These are phyloP conservation scores for Exophiala calicioides DNA, from an alignment of 2,329 filamentous ascomycete species.

Conservation along the genomic window DNA sequence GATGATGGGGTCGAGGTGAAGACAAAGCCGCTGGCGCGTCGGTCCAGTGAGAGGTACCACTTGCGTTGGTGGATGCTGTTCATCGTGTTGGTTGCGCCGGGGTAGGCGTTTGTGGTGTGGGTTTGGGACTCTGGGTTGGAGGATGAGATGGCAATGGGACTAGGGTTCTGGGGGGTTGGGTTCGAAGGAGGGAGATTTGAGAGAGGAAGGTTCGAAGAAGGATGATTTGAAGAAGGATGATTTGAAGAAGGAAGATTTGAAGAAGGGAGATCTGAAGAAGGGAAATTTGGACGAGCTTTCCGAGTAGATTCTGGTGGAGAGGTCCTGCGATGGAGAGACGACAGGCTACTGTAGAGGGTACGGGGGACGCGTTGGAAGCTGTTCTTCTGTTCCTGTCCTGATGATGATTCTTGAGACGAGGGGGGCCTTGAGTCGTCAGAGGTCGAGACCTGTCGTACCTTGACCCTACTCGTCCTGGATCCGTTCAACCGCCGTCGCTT, in stretches of 20 bases:
- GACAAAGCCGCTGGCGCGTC: constrained; percentile 61
- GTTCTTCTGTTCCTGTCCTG: not conserved
- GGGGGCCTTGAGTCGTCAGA: constrained; percentile 11
- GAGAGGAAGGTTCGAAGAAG: no score
- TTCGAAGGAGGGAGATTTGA: no score
- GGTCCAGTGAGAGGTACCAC: constrained; percentile 68
- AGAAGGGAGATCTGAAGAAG: no score
- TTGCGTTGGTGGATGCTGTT: constrained; percentile 66
- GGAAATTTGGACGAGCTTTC: not conserved
- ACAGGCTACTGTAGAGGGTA: constrained; percentile 17
- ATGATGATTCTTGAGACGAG: constrained; percentile 1
- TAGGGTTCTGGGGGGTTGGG: no score
- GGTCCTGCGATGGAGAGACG: constrained; percentile 24
- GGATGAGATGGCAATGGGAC: constrained; percentile 11
- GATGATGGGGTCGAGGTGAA: no score
- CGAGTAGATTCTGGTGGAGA: constrained; percentile 21
- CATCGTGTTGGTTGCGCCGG: constrained; percentile 65
- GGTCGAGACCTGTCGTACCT: constrained; percentile 12
- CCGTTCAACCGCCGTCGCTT: constrained; percentile 25
- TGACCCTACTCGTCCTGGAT: constrained; percentile 29
- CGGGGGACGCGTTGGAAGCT: constrained; percentile 1
- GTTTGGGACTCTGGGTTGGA: constrained; percentile 42
- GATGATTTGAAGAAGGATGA: no score
- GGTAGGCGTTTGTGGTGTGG: constrained; percentile 64
- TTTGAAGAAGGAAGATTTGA: no score